phyloP scores from a whole-genome alignment of 257 asterid species.

The Plantago elongata region DNA sequence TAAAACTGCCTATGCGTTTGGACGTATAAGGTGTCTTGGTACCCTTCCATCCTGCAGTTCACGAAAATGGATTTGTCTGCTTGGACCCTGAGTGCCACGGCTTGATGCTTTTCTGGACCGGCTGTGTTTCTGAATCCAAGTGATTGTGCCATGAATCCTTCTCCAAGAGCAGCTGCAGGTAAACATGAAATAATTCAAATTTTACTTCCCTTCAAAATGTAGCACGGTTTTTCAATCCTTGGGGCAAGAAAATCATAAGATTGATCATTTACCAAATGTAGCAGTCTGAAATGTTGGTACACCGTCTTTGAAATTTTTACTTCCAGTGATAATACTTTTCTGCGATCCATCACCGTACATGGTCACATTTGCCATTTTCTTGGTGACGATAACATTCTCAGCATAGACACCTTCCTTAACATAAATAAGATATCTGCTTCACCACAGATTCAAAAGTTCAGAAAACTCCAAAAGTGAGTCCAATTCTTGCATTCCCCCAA shows the following conservation, averaged over 20 bases:
- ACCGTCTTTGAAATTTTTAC: slow-evolving; percentile 70
- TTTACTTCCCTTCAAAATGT: too few species aligned
- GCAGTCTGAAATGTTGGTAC: slow-evolving; percentile 73
- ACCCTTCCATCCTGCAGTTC: slow-evolving; percentile 81
- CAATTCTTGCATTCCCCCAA: too few species aligned
- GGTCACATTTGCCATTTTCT: slow-evolving; percentile 65
- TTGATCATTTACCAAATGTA: slow-evolving; percentile 52
- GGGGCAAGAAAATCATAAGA: neutral
- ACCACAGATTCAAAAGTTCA: neutral
- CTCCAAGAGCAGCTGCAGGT: slow-evolving; percentile 60
- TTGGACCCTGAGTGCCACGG: slow-evolving; percentile 84
- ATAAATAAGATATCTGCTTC: slow-evolving; percentile 61
- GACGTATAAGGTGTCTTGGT: slow-evolving; percentile 56
- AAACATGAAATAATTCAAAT: neutral
- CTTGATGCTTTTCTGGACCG: slow-evolving; percentile 84
- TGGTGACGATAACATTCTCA: slow-evolving; percentile 58
- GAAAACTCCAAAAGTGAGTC: too few species aligned
- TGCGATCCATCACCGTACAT: slow-evolving; percentile 90
- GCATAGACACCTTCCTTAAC: slow-evolving; percentile 70
- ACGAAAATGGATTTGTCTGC: slow-evolving; percentile 59
- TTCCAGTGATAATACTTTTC: slow-evolving; percentile 68
- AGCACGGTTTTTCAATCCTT: too few species aligned
- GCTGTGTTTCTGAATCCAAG: slow-evolving; percentile 85
- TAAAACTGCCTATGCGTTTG: slow-evolving; percentile 75
- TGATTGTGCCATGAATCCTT: slow-evolving; percentile 70